These are phyloP conservation scores for Tanacetum coccineum DNA, from an alignment of 129 eudicot genomes.

Conservation along the genomic window DNA sequence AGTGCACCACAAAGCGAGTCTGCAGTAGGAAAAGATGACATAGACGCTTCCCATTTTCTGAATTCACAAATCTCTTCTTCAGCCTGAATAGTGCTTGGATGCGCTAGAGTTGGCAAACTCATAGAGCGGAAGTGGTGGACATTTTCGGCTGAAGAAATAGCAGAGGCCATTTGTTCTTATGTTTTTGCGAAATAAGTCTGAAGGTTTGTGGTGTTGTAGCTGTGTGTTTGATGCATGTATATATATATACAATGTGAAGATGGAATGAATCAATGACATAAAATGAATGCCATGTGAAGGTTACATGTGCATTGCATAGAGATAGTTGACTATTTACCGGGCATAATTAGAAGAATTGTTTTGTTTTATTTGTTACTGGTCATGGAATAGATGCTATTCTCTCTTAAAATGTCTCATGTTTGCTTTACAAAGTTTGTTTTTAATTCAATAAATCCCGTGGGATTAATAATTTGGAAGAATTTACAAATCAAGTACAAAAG, in stretches of 20 bases:
- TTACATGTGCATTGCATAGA: slow-evolving; percentile 24
- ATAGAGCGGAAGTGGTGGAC: slow-evolving; percentile 40
- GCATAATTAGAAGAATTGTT: slow-evolving; percentile 14
- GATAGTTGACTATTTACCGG: slow-evolving; percentile 28
- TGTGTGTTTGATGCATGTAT: slow-evolving; percentile 2
- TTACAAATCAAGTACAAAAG: slow-evolving; percentile 19
- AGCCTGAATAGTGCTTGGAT: slow-evolving; percentile 43
- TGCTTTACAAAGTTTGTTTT: slow-evolving; percentile 27
- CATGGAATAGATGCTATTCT: slow-evolving; percentile 39
- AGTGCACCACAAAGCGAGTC: slow-evolving; percentile 41
- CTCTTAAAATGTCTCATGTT: slow-evolving; percentile 33
- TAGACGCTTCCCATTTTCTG: slow-evolving; percentile 38
- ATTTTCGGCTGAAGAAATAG: slow-evolving; percentile 26
- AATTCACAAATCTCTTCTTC: slow-evolving; percentile 49
- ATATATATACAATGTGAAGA: slow-evolving; percentile 22
- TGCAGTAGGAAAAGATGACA: slow-evolving; percentile 37
- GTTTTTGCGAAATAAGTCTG: slow-evolving; percentile 14
- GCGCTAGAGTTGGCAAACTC: slow-evolving; percentile 51
- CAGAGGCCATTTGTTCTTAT: slow-evolving; percentile 30
- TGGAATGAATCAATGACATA: slow-evolving; percentile 20
- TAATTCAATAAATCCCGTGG: slow-evolving; percentile 20
- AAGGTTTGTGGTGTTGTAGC: slow-evolving; percentile 25
- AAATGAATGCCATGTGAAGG: slow-evolving; percentile 31
- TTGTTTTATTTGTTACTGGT: slow-evolving; percentile 37
- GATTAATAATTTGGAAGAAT: slow-evolving; percentile 28